These are phyloP conservation scores for Sugiyamaella castrensis DNA, from an alignment of 1,139 yeast genomes.

Conservation along the genomic window DNA sequence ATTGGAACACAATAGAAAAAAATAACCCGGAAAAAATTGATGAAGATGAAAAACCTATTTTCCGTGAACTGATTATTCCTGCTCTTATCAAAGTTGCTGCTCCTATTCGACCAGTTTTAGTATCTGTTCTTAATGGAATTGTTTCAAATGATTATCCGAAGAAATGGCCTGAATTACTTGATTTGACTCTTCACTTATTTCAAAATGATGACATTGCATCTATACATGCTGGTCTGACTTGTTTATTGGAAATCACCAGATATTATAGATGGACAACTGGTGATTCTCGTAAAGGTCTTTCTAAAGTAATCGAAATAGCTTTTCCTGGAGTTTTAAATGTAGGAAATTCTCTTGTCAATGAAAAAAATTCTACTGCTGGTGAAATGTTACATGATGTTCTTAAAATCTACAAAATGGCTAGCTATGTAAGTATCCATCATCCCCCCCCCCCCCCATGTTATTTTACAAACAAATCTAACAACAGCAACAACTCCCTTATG, in stretches of 20 bases:
- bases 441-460: neutral
- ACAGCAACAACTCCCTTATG: constrained; percentile 66
- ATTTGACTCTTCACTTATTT: constrained; percentile 57
- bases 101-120: constrained; percentile 53
- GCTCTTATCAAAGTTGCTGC: constrained; percentile 46
- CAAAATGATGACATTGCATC: constrained; percentile 52
- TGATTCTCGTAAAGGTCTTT: constrained; percentile 40
- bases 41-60: constrained; percentile 66
- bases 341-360: constrained; percentile 56
- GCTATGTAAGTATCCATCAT: constrained; percentile 39
- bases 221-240: constrained; percentile 72
- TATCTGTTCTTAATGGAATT: constrained; percentile 66
- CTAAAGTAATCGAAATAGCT: constrained; percentile 57
- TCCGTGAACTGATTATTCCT: constrained; percentile 58
- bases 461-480: neutral
- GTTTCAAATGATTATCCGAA: constrained; percentile 67
- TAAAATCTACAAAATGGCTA: constrained; percentile 78
- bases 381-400: constrained; percentile 76
- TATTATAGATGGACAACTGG: constrained; percentile 62
- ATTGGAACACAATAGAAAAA: constrained; percentile 53
- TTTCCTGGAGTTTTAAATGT: constrained; percentile 69
- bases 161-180: constrained; percentile 67
- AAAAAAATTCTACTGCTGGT: constrained; percentile 50
- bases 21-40: constrained; percentile 44
- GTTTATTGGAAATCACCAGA: constrained; percentile 71